Evolutionary conservation across 768 basidiomycete species (phyloP), one percentile per base, ranked within the genome.

Genomic region (Galerina marginata): DNA sequence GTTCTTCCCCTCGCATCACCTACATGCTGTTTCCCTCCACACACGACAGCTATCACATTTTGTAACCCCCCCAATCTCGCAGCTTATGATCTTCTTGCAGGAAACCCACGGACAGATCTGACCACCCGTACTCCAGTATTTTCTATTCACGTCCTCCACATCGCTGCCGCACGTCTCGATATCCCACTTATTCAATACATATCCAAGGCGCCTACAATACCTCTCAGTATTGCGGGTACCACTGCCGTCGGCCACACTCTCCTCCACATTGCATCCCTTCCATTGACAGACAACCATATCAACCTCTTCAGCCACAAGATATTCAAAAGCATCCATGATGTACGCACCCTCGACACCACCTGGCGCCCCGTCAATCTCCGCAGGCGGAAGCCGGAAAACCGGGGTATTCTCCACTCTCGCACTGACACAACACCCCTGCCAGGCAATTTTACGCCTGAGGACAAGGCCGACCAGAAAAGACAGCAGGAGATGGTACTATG

Each of bases 271-370:
- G 39, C 39, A 40, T 42, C 52, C 14, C 52, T 54, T 5, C 52
- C 52, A 6, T 26, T 54, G 9, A 42, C 52, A 9, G 16, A 42
- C 25, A n/a, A 39, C 14, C 52, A 54, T 23, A 26, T 54, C 20
- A 54, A 40, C 14, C 5, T 54, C 37, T 54, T 54, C 52, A 42
- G 52, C 20, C 36, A 37, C 12, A 52, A 52, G 15, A 23, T 52
- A 9, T 36, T 38, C 33, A 37, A 52, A 39, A 52, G 33, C 33
- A 39, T 52, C 15, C 51, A 52, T 29, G 51, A 52, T 16, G 33
- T 52, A n/a, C 51, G 51, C 14, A 52, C 51, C n/a, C 37, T 52
- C n/a, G 51, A 52, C n/a, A 52, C 51, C 10, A 52, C 37, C 12
- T 52, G 51, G 51, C 11, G 6, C 10, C 16, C 36, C 10, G 7